Evolutionary conservation across 257 asterid genomes (phyloP).

Genomic region (Orobanche coerulescens): DNA sequence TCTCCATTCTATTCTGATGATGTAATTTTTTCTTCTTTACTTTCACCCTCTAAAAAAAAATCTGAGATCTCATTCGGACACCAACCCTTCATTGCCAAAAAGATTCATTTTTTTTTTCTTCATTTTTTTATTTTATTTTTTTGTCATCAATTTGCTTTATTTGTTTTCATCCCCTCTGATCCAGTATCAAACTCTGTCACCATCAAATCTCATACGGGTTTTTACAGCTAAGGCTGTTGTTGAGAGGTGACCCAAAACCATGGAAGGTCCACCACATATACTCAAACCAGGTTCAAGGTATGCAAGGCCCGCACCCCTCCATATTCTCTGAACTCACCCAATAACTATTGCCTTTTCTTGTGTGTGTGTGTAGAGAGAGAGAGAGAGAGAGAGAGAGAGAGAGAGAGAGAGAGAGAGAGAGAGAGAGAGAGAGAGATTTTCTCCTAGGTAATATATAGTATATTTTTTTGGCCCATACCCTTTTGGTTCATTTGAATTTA

Average conservation of each 20-base stretch:
- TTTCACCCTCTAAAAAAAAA: slow-evolving; percentile 22
- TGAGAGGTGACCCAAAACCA: slow-evolving; percentile 49
- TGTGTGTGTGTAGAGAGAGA: no score
- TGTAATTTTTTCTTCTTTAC: neutral
- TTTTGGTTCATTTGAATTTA: slow-evolving; percentile 33
- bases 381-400: no score
- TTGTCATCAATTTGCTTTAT: slow-evolving; percentile 45
- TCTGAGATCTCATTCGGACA: slow-evolving; percentile 89
- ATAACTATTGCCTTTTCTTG: slow-evolving; percentile 42
- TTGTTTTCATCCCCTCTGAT: slow-evolving; percentile 44
- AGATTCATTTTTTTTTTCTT: slow-evolving; percentile 43
- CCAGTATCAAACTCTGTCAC: slow-evolving; percentile 96
- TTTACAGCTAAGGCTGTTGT: slow-evolving; percentile 80
- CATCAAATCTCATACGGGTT: slow-evolving; percentile 66
- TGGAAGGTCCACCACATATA: slow-evolving; percentile 78
- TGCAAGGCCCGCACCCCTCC: slow-evolving; percentile 37
- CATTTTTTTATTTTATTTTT: slow-evolving; percentile 18
- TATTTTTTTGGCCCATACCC: slow-evolving; percentile 60
- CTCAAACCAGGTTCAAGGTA: slow-evolving; percentile 90
- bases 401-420: no score
- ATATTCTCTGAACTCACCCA: slow-evolving; percentile 60
- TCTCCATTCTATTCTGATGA: slow-evolving; percentile 17
- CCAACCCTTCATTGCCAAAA: slow-evolving; percentile 35
- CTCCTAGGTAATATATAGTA: no score
- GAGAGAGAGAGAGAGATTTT: no score